phyloP scores from a whole-genome alignment of 2,329 filamentous ascomycete species.

The Sporothrix luriei region DNA sequence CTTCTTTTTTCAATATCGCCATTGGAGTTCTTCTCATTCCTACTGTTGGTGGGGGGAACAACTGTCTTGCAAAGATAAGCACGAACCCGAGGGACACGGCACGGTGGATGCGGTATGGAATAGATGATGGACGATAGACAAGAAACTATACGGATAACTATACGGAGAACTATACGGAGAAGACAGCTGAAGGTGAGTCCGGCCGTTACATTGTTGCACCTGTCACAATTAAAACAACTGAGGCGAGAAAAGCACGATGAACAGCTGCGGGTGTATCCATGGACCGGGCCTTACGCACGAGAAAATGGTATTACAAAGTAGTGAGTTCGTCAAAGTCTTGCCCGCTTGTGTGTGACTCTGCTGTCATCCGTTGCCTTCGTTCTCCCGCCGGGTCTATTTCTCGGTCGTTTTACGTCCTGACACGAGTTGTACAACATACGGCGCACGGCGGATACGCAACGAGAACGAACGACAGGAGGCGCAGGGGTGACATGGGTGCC shows the following conservation, averaged over 20 bases:
- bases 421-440: background rate
- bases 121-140: background rate
- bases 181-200: background rate
- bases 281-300: conserved; percentile 30
- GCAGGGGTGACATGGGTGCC: background rate
- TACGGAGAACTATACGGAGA: background rate
- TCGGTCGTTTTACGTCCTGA: background rate
- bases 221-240: background rate
- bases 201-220: conserved; percentile 22
- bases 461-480: background rate
- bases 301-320: background rate
- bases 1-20: background rate
- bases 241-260: background rate
- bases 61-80: conserved; percentile 3
- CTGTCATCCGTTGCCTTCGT: conserved; percentile 26
- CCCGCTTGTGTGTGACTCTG: conserved; percentile 28
- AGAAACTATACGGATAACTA: background rate
- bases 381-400: background rate
- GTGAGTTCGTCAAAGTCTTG: too few species aligned
- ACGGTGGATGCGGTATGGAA: background rate
- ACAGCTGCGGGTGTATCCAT: background rate
- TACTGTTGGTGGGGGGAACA: background rate
- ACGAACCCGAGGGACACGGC: background rate
- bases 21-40: background rate
- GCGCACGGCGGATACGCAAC: background rate